Percentiles rank a stretch among this genome's conserved stretches.
Evolutionary conservation across 2,329 filamentous ascomycete species (phyloP).

Genomic region (Microcyclosporella mali): DNA sequence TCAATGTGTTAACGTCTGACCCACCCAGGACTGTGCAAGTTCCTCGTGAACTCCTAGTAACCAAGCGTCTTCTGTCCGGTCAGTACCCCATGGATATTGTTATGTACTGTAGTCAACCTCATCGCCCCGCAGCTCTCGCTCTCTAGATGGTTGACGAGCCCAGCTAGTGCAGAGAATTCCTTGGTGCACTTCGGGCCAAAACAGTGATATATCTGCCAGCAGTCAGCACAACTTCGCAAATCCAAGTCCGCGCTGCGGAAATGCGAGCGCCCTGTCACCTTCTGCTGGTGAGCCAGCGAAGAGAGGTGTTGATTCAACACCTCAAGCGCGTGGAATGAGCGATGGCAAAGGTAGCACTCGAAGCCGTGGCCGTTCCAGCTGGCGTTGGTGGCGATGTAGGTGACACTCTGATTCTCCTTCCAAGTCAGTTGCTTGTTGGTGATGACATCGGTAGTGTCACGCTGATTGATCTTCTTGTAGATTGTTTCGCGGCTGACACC

Average conservation of each 20-base stretch:
- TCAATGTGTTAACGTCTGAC: too few species aligned
- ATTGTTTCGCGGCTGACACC: slow-evolving; percentile 46
- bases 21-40: too few species aligned
- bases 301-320: slow-evolving; percentile 50
- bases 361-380: slow-evolving; percentile 45
- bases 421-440: slow-evolving; percentile 49
- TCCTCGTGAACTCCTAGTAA: slow-evolving; percentile 7
- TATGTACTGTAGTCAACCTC: slow-evolving; percentile 38
- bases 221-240: too few species aligned
- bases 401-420: slow-evolving; percentile 28
- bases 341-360: slow-evolving; percentile 52
- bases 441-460: slow-evolving; percentile 46
- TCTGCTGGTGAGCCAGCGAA: slow-evolving; percentile 47
- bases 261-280: too few species aligned
- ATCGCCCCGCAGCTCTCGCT: slow-evolving; percentile 39
- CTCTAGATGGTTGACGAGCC: slow-evolving; percentile 42
- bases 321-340: slow-evolving; percentile 33
- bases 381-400: slow-evolving; percentile 35
- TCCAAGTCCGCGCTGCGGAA: too few species aligned
- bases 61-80: slow-evolving; percentile 15
- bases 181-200: slow-evolving; percentile 36
- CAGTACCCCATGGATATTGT: slow-evolving; percentile 15
- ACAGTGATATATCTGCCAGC: slow-evolving; percentile 37
- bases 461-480: slow-evolving; percentile 39
- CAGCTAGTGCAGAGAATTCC: slow-evolving; percentile 37